Conservation (phyloP, 2,329 filamentous ascomycete species). For the Arthrobotrys musiformis region DNA sequence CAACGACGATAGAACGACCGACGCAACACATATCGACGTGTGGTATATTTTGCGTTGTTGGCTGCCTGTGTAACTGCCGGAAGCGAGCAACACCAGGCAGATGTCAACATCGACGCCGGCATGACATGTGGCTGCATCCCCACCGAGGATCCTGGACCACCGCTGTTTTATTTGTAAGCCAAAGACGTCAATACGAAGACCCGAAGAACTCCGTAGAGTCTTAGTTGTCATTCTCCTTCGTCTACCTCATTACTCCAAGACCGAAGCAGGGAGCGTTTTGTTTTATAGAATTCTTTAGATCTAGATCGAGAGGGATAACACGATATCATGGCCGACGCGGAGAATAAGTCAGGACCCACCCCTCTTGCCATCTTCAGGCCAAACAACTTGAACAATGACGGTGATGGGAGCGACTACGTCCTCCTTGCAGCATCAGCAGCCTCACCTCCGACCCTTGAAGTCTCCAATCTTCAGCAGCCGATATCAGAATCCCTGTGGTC, state of each 20-base stretch:
- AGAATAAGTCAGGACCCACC: conserved; percentile 20
- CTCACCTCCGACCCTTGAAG: conserved; percentile 45
- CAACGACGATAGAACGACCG: too few species aligned
- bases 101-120: conserved; percentile 9
- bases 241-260: neutral
- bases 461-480: conserved; percentile 22
- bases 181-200: neutral
- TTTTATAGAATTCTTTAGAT: neutral
- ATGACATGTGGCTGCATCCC: neutral
- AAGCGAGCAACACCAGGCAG: conserved; percentile 11
- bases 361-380: conserved; percentile 47
- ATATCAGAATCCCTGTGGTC: conserved; percentile 36
- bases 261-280: neutral
- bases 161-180: conserved; percentile 30
- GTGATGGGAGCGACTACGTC: conserved; percentile 26
- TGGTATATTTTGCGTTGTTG: conserved; percentile 40
- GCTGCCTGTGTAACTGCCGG: conserved; percentile 48
- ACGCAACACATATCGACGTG: conserved; percentile 7
- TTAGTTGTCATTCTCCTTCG: neutral
- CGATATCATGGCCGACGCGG: conserved; percentile 31
- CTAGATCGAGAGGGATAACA: neutral
- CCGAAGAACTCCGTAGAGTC: neutral
- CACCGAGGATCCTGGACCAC: neutral
- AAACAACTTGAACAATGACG: conserved; percentile 13
- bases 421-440: conserved; percentile 32